phyloP scores from a whole-genome alignment of 2,329 filamentous ascomycete species.

The Aurifilum marmelostoma region DNA sequence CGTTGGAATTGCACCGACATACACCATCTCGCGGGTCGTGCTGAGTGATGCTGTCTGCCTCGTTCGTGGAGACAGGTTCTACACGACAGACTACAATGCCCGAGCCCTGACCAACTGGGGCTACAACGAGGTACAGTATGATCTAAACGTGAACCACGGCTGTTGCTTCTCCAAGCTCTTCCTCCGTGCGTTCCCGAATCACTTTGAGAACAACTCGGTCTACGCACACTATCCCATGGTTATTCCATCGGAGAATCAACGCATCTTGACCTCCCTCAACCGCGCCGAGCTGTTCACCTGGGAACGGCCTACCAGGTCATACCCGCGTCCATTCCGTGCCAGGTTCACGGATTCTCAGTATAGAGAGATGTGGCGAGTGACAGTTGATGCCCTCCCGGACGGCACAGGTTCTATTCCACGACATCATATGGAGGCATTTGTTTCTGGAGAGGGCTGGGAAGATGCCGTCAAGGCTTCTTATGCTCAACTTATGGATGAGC shows the following conservation, averaged over 20 bases:
- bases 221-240: conserved; percentile 80
- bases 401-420: conserved; percentile 15
- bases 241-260: conserved; percentile 71
- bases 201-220: conserved; percentile 77
- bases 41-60: conserved; percentile 79
- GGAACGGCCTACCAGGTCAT: conserved; percentile 58
- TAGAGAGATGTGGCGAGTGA: conserved; percentile 66
- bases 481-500: conserved; percentile 59
- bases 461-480: conserved; percentile 69
- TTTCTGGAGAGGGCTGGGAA: conserved; percentile 59
- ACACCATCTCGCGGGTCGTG: conserved; percentile 76
- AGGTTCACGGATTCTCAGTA: conserved; percentile 65
- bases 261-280: conserved; percentile 69
- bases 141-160: conserved; percentile 74
- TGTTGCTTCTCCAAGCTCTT: conserved; percentile 86
- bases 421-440: neutral
- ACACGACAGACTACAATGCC: conserved; percentile 77
- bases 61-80: conserved; percentile 77
- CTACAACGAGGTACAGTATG: conserved; percentile 73
- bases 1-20: conserved; percentile 74
- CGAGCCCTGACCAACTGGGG: conserved; percentile 83
- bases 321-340: conserved; percentile 60
- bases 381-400: conserved; percentile 65
- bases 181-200: conserved; percentile 76
- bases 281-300: conserved; percentile 73